Evolutionary conservation across 2,329 filamentous ascomycete genomes (phyloP), one percentile per base, ranked within the genome.

Genomic region (Fusarium concolor): DNA sequence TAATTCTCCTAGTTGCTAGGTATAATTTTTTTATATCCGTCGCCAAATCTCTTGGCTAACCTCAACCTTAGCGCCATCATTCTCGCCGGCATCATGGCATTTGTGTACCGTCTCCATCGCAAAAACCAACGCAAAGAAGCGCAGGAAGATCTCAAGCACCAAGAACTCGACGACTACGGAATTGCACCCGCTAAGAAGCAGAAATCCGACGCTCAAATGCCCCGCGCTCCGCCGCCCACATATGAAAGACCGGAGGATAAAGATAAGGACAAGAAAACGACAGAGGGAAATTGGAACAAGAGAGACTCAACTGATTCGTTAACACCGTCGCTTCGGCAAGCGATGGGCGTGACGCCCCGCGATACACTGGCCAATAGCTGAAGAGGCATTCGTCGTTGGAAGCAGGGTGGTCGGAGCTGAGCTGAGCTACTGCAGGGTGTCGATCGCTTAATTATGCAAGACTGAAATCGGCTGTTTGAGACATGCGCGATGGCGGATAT

Each of bases 121-220:
- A 11, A 12, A 67, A 28, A 51, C 61, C 29, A 31, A 46, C 56
- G 57, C 18, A 28, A 65, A 2, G 73, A 75, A 10, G 44, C 28
- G 12, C 44, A 60, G 18, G 73, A 75, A 56, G 69, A 74, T 44
- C 47, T 66, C 20, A 75, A 75, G 38, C 62, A 59, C 20, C 70
- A 75, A 52, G 73, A 75, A 56, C 52, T 75, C 44, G 73, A 75
- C 37, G 73, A 75, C 44, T 75, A 75, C 22, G 73, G 73, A 24
- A 54, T 74, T 20, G 59, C 38, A 2, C 38, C 66, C 5, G 11
- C 22, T 2, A 45, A 56, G 9, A 45, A 56, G 9, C 39, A 60
- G 31, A 57, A 54, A 37, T 38, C 43, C 17, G 28, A 9, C 28
- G 51, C 58, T 11, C 29, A 52, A 14, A 46, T 73, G 54, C 72